Percentiles rank a stretch among this genome's conserved stretches.
These are phyloP conservation scores for Apiospora kogelbergensis DNA, from an alignment of 2,329 filamentous ascomycete species.

Conservation along the genomic window DNA sequence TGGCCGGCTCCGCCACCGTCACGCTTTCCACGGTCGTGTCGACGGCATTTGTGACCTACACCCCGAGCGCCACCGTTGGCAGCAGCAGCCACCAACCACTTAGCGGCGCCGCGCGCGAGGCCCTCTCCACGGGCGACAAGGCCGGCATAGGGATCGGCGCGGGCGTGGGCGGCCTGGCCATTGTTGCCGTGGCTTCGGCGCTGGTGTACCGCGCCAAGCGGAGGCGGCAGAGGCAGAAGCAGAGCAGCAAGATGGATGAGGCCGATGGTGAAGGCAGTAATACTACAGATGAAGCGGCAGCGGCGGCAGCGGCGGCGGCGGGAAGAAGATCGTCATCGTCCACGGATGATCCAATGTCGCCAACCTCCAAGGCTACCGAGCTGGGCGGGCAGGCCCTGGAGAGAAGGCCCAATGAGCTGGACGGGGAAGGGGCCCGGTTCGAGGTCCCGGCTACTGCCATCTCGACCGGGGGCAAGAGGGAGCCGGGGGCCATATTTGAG, in stretches of 20 bases:
- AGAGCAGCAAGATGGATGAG: not conserved
- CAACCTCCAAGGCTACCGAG: not conserved
- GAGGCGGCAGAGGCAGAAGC: not conserved
- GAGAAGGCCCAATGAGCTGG: not conserved
- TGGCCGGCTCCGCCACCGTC: conserved; percentile 4
- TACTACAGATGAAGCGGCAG: not conserved
- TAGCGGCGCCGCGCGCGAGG: not conserved
- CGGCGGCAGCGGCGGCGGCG: not conserved
- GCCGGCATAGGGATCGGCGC: conserved; percentile 1
- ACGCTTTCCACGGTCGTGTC: conserved; percentile 4
- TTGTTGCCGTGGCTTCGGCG: not conserved
- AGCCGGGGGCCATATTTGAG: conserved; percentile 9
- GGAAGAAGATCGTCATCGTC: not conserved
- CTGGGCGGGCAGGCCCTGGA: not conserved
- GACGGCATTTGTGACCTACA: conserved; percentile 9
- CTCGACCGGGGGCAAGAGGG: not conserved
- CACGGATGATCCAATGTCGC: not conserved
- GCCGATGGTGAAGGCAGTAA: not conserved
- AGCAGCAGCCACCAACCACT: not conserved
- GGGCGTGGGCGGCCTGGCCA: not conserved
- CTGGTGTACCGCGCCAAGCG: not conserved
- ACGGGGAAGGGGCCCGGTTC: not conserved
- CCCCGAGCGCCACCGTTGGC: not conserved
- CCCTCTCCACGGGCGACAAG: not conserved
- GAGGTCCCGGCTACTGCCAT: conserved; percentile 8